phyloP scores from a whole-genome alignment of 1,284 basidiomycete species.

The Ceratobasidium papillatum region DNA sequence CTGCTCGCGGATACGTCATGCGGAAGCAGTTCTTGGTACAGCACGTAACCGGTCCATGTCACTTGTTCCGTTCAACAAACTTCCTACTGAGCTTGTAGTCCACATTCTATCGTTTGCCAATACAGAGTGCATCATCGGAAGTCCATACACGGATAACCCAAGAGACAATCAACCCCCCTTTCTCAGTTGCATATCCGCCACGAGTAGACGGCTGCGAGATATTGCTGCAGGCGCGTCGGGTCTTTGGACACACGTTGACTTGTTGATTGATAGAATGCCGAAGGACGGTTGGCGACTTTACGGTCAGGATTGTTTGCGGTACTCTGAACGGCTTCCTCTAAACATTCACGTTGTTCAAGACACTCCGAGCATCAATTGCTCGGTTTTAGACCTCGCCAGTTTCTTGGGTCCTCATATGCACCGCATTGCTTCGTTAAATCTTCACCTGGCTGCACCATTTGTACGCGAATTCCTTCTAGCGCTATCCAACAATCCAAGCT shows the following conservation, averaged over 20 bases:
- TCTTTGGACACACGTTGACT: conserved; percentile 12
- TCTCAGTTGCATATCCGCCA: neutral
- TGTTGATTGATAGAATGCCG: neutral
- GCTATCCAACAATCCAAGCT: neutral
- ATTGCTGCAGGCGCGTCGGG: neutral
- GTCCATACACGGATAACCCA: neutral
- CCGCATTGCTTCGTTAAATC: neutral
- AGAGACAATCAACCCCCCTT: neutral
- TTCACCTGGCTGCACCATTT: neutral
- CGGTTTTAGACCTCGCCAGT: neutral
- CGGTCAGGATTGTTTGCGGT: neutral
- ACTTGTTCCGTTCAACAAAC: neutral
- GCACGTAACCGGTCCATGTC: neutral
- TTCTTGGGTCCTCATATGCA: neutral
- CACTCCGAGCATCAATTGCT: neutral
- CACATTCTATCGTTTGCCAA: neutral
- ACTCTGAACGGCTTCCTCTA: neutral
- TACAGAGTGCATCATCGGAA: neutral
- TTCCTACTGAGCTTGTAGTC: neutral
- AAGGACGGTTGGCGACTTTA: neutral
- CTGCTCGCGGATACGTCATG: no score
- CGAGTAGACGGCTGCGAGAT: neutral
- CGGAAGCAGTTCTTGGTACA: neutral
- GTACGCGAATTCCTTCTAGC: neutral
- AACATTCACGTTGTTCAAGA: neutral